Conservation (phyloP, 1,284 basidiomycete species). For the Heliocybe sulcata region DNA sequence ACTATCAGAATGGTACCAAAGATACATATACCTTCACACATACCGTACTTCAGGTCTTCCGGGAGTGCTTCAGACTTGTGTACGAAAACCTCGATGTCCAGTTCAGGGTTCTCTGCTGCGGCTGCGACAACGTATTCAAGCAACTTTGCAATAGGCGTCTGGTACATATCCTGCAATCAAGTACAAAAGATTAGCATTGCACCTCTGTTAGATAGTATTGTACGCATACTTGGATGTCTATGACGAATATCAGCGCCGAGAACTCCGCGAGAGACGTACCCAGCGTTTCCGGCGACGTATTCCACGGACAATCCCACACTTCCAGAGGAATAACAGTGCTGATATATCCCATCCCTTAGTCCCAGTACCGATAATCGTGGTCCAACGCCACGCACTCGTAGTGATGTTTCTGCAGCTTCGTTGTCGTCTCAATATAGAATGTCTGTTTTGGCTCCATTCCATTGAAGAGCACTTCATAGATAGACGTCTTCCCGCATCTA, state of each 20-base stretch:
- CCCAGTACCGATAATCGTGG: neutral
- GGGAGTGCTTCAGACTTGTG: constrained; percentile 94
- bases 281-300: constrained; percentile 69
- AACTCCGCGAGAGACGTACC: constrained; percentile 70
- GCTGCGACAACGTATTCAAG: constrained; percentile 72
- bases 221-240: constrained; percentile 81
- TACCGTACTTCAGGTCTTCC: constrained; percentile 45
- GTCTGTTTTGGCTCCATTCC: constrained; percentile 80
- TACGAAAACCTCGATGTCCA: constrained; percentile 90
- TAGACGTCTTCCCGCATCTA: constrained; percentile 91
- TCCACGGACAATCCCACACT: constrained; percentile 94
- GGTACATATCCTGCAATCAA: constrained; percentile 50
- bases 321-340: constrained; percentile 91
- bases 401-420: constrained; percentile 65
- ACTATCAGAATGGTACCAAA: constrained; percentile 4
- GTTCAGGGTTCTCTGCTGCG: constrained; percentile 68
- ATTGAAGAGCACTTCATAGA: constrained; percentile 89
- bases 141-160: constrained; percentile 73
- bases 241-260: constrained; percentile 86
- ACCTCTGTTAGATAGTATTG: too few species aligned
- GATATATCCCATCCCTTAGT: constrained; percentile 6
- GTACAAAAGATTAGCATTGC: neutral
- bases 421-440: constrained; percentile 87
- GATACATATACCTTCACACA: too few species aligned
- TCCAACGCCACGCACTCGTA: constrained; percentile 64